Evolutionary conservation across 257 asterid species (phyloP).

Genomic region (Nicotiana benthamiana): DNA sequence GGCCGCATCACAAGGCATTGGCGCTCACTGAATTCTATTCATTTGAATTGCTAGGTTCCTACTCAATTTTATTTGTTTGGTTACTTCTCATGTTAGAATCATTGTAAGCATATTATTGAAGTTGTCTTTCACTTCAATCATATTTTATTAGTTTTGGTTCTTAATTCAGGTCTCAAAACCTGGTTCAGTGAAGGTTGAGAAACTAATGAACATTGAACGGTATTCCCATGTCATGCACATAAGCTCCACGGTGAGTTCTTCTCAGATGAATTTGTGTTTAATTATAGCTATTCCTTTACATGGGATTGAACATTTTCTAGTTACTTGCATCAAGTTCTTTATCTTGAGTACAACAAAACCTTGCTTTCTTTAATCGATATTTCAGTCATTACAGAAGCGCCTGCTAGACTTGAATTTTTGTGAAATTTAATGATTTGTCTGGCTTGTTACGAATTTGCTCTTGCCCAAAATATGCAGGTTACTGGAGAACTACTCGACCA

Average conservation of each 20-base stretch:
- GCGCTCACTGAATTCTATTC: neutral
- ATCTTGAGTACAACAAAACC: neutral
- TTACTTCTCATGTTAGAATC: neutral
- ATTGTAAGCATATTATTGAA: neutral
- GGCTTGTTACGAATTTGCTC: neutral
- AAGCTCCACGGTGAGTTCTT: conserved; percentile 79
- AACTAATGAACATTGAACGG: conserved; percentile 90
- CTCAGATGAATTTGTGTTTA: neutral
- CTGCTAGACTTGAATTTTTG: neutral
- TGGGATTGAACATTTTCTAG: neutral
- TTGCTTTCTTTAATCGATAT: neutral
- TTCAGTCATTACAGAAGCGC: neutral
- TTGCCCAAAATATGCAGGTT: conserved; percentile 39
- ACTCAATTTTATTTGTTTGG: neutral
- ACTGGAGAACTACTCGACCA: conserved; percentile 68
- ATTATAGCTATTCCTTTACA: neutral
- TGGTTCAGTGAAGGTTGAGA: conserved; percentile 92
- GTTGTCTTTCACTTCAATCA: neutral
- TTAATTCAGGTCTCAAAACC: conserved; percentile 72
- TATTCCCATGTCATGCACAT: conserved; percentile 99
- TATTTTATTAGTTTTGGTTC: neutral
- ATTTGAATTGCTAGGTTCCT: neutral
- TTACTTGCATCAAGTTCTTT: neutral
- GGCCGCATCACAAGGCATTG: too few species aligned
- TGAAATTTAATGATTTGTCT: neutral